Evolutionary conservation across 495 filamentous ascomycete genomes (phyloP), one percentile per base, ranked within the genome.

Genomic region (Viridothelium virens): DNA sequence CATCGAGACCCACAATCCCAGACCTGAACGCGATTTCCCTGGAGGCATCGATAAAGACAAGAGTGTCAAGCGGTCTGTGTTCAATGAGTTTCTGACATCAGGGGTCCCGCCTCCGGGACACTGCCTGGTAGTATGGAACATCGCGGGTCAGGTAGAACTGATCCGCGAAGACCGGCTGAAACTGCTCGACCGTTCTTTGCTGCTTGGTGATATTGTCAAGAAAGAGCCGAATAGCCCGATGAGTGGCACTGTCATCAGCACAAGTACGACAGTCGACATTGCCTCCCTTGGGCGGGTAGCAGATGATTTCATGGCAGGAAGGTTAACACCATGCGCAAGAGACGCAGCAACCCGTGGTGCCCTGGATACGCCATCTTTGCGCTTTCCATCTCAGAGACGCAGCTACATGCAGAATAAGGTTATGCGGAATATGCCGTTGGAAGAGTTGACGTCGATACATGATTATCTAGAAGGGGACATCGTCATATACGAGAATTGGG

Each of bases 191-290:
- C 70, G 78, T 3, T 66, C 67, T 16, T 66, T 79, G 46, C 64
- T 75, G 38, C 67, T 79, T 25, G 77, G 78, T 18, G 77, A 79
- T 66, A 66, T 78, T 14, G 77, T 79, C 63, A 78, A 78, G 72
- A 66, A 68, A 46, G 61, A 72, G 46, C 62, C 67, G 10, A 66
- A 69, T 39, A 67, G 72, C 65, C 70, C 75, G n/a, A 77, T 78
- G 72, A 78, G 73, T 66, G 77, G 77, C 39, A 76, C 74, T 18
- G 75, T 79, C 50, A 74, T 78, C 31, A 73, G 74, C 59, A 71
- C 72, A 10, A 69, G 62, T 56, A 71, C 68, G 12, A 66, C 18
- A 18, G 53, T 59, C 18, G 53, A 59, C 31, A 14, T 59, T 59
- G 53, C 31, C 3, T 9, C 31, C 10, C 14, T 16, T 14, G 48